Percentiles rank a stretch among this genome's conserved stretches.
Conservation (phyloP, 345 rosid species). For the Bruguiera gymnorhiza region DNA sequence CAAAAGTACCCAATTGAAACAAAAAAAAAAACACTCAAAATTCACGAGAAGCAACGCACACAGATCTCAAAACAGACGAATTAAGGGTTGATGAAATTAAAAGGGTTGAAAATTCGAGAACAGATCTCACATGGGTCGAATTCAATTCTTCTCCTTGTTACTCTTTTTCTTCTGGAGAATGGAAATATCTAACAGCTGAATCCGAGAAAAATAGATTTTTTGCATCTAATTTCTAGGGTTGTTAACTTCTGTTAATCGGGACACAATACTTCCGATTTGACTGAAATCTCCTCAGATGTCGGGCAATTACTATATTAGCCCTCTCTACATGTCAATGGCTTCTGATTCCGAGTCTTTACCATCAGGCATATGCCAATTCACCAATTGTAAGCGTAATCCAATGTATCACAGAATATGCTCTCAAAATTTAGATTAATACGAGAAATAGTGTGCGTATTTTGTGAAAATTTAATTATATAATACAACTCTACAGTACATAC, state of each 20-base stretch:
- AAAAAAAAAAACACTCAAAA: background rate
- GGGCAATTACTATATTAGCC: background rate
- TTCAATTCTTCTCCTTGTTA: background rate
- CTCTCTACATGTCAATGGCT: too few relatives aligned
- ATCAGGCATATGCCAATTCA: too few relatives aligned
- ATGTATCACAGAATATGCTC: too few relatives aligned
- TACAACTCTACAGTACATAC: too few relatives aligned
- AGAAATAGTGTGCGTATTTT: too few relatives aligned
- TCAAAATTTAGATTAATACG: too few relatives aligned
- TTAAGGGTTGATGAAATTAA: background rate
- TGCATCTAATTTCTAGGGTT: background rate
- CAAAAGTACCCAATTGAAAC: background rate
- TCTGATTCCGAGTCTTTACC: too few relatives aligned
- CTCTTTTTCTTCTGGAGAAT: background rate
- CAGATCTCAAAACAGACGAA: background rate
- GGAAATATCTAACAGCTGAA: background rate
- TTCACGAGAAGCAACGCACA: background rate
- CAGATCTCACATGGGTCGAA: background rate
- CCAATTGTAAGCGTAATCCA: too few relatives aligned
- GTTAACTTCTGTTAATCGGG: background rate
- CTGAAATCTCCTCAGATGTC: background rate
- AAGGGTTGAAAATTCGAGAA: background rate
- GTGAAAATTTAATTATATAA: too few relatives aligned
- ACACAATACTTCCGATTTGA: background rate
- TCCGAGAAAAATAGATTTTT: background rate